These are phyloP conservation scores for Euphorbia pulcherrima DNA, from an alignment of 345 rosid genomes.

Conservation along the genomic window DNA sequence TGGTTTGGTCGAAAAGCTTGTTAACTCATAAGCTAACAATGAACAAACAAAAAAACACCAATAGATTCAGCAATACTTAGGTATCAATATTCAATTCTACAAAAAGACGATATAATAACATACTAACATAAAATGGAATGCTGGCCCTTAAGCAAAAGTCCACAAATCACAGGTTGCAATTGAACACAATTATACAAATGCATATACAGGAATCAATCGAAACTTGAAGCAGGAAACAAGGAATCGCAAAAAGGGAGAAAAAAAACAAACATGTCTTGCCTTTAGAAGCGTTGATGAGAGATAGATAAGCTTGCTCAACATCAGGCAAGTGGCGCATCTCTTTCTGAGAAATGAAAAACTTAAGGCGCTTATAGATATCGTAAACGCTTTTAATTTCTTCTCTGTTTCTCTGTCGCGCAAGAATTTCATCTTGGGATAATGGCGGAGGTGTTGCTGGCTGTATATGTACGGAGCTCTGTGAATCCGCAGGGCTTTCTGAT, in stretches of 20 bases:
- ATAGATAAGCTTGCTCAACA: conserved; percentile 69
- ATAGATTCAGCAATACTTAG: not conserved
- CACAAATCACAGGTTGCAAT: not conserved
- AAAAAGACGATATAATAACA: not conserved
- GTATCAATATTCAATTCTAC: not conserved
- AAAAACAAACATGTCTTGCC: conserved; percentile 35
- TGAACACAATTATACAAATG: not conserved
- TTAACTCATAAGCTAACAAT: not conserved
- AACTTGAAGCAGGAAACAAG: not conserved
- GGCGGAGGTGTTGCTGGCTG: conserved; percentile 60
- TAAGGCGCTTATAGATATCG: conserved; percentile 72
- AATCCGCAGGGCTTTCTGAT: conserved; percentile 18
- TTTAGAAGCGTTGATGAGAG: conserved; percentile 69
- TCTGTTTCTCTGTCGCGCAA: conserved; percentile 55
- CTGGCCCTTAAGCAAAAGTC: not conserved
- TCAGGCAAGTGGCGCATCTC: conserved; percentile 49
- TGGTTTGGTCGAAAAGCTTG: not conserved
- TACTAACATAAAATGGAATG: not conserved
- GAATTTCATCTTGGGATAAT: conserved; percentile 64
- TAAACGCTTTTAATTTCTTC: conserved; percentile 80
- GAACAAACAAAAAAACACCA: not conserved
- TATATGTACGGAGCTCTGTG: conserved; percentile 22
- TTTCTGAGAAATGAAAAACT: conserved; percentile 54
- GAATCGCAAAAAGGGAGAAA: not conserved
- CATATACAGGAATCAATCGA: not conserved